These are phyloP conservation scores for Oryza officinalis DNA, from an alignment of 176 grass and related monocot species.

Conservation along the genomic window DNA sequence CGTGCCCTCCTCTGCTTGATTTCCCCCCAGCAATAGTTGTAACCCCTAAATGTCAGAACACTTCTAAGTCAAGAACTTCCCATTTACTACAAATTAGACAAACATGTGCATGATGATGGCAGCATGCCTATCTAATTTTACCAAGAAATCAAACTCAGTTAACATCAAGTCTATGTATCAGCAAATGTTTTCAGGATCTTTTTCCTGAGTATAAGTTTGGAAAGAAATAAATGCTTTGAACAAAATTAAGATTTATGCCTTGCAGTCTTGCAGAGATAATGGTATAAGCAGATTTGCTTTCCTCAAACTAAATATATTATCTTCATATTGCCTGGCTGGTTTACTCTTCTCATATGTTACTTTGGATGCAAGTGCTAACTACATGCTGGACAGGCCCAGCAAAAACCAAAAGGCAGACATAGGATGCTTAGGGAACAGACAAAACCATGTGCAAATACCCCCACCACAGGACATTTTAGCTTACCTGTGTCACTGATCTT, in stretches of 20 bases:
- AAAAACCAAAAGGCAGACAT: conserved; percentile 53
- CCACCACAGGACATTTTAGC: conserved; percentile 45
- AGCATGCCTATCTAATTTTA: conserved; percentile 11
- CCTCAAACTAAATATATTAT: conserved; percentile 18
- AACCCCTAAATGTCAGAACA: conserved; percentile 58
- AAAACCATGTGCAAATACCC: conserved; percentile 44
- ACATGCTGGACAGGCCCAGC: conserved; percentile 20
- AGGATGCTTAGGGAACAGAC: conserved; percentile 47
- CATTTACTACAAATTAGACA: neutral
- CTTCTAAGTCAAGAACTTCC: conserved; percentile 28
- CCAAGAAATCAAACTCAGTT: neutral
- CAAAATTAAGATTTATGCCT: neutral
- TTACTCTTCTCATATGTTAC: neutral
- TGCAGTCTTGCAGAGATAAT: neutral
- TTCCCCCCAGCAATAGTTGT: conserved; percentile 97
- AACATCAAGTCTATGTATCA: neutral
- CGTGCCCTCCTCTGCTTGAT: conserved; percentile 75
- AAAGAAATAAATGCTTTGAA: neutral
- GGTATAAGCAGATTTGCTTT: conserved; percentile 25
- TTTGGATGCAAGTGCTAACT: conserved; percentile 38
- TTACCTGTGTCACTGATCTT: conserved; percentile 98
- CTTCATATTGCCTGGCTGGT: neutral
- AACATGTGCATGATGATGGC: neutral
- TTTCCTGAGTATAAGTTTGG: neutral
- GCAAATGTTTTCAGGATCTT: neutral